These are phyloP conservation scores for Ophiocordyceps camponoti-leonardi DNA, from an alignment of 2,329 filamentous ascomycete species.

Conservation along the genomic window DNA sequence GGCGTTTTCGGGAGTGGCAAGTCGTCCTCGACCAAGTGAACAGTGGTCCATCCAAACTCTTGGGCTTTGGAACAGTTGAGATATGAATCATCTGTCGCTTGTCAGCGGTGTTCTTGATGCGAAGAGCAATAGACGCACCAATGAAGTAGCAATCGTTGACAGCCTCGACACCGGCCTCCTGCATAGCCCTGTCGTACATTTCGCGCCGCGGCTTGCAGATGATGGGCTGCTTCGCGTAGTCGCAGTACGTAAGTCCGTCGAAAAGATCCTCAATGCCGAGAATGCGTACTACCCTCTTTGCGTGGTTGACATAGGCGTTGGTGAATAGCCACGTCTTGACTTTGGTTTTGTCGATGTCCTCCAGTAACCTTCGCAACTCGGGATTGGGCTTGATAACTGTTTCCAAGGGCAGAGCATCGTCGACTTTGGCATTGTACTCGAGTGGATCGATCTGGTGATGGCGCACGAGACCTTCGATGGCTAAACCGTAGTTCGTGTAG, in stretches of 20 bases:
- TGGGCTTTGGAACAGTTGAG: conserved; percentile 65
- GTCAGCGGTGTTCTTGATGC: conserved; percentile 1
- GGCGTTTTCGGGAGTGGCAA: conserved; percentile 43
- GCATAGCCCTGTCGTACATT: conserved; percentile 84
- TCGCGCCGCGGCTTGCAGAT: conserved; percentile 72
- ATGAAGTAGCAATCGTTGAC: conserved; percentile 77
- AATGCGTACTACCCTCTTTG: conserved; percentile 61
- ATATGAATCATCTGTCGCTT: conserved; percentile 58
- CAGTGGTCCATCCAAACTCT: conserved; percentile 69
- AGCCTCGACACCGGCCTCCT: conserved; percentile 54
- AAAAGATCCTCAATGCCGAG: conserved; percentile 77
- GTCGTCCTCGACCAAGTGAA: conserved; percentile 68
- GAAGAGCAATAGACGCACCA: conserved; percentile 35
- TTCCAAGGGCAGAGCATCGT: conserved; percentile 84
- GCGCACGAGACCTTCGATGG: conserved; percentile 83
- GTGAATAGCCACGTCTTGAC: conserved; percentile 90
- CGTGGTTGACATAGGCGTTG: conserved; percentile 88
- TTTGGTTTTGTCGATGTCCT: conserved; percentile 68
- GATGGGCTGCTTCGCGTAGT: conserved; percentile 59
- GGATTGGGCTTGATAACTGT: conserved; percentile 65
- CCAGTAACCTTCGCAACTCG: conserved; percentile 55
- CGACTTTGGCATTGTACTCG: conserved; percentile 86
- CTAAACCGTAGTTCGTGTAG: conserved; percentile 92
- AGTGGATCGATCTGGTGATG: conserved; percentile 92
- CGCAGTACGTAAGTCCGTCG: conserved; percentile 87